Conservation (phyloP, 2,329 filamentous ascomycete genomes). For the Ophiobolus disseminans region DNA sequence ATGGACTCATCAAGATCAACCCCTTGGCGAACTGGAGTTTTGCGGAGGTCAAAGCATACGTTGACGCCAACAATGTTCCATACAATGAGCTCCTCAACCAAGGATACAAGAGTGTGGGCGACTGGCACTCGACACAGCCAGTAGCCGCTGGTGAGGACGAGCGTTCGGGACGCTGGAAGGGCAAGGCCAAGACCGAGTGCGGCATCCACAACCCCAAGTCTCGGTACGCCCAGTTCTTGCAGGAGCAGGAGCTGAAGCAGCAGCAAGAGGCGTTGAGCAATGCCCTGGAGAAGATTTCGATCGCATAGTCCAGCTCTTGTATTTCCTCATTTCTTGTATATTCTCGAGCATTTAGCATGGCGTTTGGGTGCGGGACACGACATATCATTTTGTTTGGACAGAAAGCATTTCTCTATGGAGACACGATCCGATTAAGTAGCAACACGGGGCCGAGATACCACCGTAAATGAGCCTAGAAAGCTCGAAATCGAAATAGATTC, state of each 20-base stretch:
- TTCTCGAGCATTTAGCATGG: constrained; percentile 48
- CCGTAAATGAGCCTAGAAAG: constrained; percentile 18
- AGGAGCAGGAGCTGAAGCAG: constrained; percentile 72
- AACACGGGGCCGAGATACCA: constrained; percentile 34
- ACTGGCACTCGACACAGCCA: constrained; percentile 95
- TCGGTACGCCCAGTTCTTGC: constrained; percentile 85
- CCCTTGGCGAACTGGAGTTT: constrained; percentile 95
- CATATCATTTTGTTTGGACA: constrained; percentile 16
- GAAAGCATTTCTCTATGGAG: constrained; percentile 12
- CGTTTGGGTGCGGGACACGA: constrained; percentile 40
- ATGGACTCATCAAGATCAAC: constrained; percentile 95
- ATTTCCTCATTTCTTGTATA: constrained; percentile 27
- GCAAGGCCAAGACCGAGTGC: constrained; percentile 93
- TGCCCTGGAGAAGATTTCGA: constrained; percentile 39
- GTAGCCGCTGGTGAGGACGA: constrained; percentile 93
- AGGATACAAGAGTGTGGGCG: constrained; percentile 98
- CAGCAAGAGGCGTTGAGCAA: constrained; percentile 46
- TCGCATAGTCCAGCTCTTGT: constrained; percentile 24
- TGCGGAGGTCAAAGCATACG: constrained; percentile 84
- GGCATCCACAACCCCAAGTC: constrained; percentile 98
- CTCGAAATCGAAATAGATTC: constrained; percentile 14
- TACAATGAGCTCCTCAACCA: constrained; percentile 91
- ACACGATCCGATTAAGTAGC: constrained; percentile 14
- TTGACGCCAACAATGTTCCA: constrained; percentile 84
- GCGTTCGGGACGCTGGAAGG: constrained; percentile 96